Percentiles rank a stretch among this genome's conserved stretches.
Conservation (phyloP, 257 asterid genomes). For the Sherardia arvensis region DNA sequence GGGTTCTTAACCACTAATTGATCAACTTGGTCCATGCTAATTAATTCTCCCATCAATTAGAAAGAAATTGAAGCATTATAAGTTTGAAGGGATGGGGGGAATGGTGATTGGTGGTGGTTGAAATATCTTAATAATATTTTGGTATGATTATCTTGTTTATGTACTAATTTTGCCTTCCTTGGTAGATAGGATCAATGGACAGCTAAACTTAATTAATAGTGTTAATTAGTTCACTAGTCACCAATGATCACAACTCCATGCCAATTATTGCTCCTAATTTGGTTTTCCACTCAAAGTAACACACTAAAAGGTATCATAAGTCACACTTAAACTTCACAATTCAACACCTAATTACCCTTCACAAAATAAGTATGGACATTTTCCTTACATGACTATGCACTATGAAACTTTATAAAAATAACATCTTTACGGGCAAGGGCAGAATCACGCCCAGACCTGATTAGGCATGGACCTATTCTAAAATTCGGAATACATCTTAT, state of each 20-base stretch:
- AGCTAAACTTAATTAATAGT: constrained; percentile 3
- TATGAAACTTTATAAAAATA: too few relatives aligned
- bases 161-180: background rate
- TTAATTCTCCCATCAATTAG: background rate
- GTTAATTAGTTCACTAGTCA: constrained; percentile 4
- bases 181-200: constrained; percentile 5
- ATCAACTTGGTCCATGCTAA: background rate
- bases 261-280: constrained; percentile 3
- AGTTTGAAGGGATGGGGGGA: constrained; percentile 1
- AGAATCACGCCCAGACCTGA: too few relatives aligned
- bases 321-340: background rate
- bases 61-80: background rate
- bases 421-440: too few relatives aligned
- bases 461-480: too few relatives aligned
- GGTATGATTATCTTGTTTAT: background rate
- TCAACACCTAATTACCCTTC: background rate
- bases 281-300: constrained; percentile 1
- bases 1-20: background rate
- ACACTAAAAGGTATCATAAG: background rate
- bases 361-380: too few relatives aligned
- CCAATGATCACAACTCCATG: constrained; percentile 6
- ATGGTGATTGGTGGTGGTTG: constrained; percentile 11
- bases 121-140: constrained; percentile 1
- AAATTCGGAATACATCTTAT: too few relatives aligned
- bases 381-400: too few relatives aligned